Conservation (phyloP, 208 protist genomes). For the Crithidia brevicula region DNA sequence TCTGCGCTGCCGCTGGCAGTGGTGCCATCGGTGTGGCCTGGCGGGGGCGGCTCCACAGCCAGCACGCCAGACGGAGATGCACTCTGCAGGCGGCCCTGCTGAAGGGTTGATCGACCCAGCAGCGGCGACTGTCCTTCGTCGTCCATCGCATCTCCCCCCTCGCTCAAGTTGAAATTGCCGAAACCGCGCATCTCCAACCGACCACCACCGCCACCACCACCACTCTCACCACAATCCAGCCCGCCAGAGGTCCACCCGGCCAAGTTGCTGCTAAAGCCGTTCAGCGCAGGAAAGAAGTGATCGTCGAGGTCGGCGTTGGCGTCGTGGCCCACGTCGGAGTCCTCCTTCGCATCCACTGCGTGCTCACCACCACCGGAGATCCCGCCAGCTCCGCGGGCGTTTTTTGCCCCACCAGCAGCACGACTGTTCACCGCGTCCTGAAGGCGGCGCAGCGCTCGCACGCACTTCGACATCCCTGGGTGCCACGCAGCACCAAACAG, state of each 20-base stretch:
- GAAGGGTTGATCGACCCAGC: slow-evolving; percentile 1
- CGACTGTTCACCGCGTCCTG: slow-evolving; percentile 26
- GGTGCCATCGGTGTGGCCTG: neutral
- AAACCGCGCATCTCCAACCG: slow-evolving; percentile 28
- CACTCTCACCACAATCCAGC: neutral
- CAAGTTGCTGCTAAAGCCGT: slow-evolving; percentile 8
- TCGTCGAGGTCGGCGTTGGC: neutral
- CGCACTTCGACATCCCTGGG: slow-evolving; percentile 39
- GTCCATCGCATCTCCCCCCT: slow-evolving; percentile 8
- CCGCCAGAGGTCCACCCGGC: slow-evolving; percentile 7
- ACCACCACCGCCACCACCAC: slow-evolving; percentile 9
- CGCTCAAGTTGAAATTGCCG: slow-evolving; percentile 14
- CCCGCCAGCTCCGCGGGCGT: neutral
- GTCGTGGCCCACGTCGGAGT: neutral
- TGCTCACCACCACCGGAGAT: neutral
- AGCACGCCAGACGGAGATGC: slow-evolving; percentile 15
- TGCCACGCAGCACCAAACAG: slow-evolving; percentile 76
- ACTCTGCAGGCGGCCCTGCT: slow-evolving; percentile 9
- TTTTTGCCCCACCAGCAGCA: neutral
- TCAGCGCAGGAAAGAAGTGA: slow-evolving; percentile 17
- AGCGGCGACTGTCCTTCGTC: slow-evolving; percentile 10
- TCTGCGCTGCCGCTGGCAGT: neutral
- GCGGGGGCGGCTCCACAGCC: neutral
- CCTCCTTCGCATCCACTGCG: neutral
- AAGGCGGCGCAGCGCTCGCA: slow-evolving; percentile 42